Base-by-base conservation (phyloP, 495 filamentous ascomycete species). In the Thozetella sp. region DNA sequence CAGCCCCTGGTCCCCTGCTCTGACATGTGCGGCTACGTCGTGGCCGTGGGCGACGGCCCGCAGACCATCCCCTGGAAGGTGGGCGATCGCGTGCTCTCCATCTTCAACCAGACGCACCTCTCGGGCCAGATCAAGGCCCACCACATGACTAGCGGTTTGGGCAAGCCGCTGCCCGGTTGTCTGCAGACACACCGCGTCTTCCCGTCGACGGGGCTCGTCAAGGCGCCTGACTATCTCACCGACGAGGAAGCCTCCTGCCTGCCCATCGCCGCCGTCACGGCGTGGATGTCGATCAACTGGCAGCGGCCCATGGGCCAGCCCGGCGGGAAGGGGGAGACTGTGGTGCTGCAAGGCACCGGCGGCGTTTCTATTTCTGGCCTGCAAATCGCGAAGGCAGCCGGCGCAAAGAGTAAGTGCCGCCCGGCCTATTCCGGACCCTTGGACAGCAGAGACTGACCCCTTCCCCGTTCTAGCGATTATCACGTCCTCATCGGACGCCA, bases 301-400 rank as follows among this genome's bases (percentile, higher is more conserved):
- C 71, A 76, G 67, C 60, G 76, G 11, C 78, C 81, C 2, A 59
- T 80, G n/a, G 77, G 76, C 0, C 53, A 67, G 22, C 45, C 55
- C 12, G 57, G 65, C 10, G 65, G 66, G 15, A 59, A 62, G 26
- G 66, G 64, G 1, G 69, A 78, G 62, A 72, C 60, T 27, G 63
- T 82, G 3, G 50, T 82, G 24, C 66, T 79, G n/a, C 76, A 81
- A 64, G 78, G 77, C 0, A 81, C 74, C 3, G 78, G 77, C 0
- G 77, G 77, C 4, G 77, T 80, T 19, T 51, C 61, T 20, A 65
- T 80, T 22, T 62, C 67, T 13, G 74, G 70, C 10, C 51, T 78
- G 59, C 71, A 76, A 56, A 73, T 77, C 54, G 76, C 75, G 2
- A 65, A 70, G 25, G 77, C 69, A 11, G 67, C 66, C 25, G 73